A percentile compares a stretch with the other conserved stretches of the same genome.
These are phyloP conservation scores for Acidomyces sp. DNA, from an alignment of 495 filamentous ascomycete species.

Conservation along the genomic window DNA sequence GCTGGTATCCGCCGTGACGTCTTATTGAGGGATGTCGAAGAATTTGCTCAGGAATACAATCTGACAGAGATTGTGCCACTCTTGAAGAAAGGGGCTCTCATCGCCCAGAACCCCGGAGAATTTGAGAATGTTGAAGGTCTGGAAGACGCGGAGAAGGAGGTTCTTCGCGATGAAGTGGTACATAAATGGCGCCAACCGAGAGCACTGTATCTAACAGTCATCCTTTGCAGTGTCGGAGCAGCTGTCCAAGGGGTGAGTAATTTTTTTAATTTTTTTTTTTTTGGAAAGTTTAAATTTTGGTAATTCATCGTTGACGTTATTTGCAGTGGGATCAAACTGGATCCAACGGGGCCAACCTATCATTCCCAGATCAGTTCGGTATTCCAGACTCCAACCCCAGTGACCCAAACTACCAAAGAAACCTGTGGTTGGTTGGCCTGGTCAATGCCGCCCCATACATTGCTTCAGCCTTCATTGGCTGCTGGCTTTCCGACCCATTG, in stretches of 20 bases:
- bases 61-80: slow-evolving; percentile 33
- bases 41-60: slow-evolving; percentile 34
- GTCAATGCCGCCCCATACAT: slow-evolving; percentile 55
- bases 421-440: slow-evolving; percentile 40
- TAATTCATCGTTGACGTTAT: too few relatives aligned
- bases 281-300: too few relatives aligned
- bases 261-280: too few relatives aligned
- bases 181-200: slow-evolving; percentile 47
- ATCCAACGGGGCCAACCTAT: slow-evolving; percentile 30
- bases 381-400: slow-evolving; percentile 10
- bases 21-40: slow-evolving; percentile 35
- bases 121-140: slow-evolving; percentile 35
- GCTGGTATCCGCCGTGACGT: slow-evolving; percentile 35
- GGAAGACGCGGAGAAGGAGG: slow-evolving; percentile 33
- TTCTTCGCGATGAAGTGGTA: slow-evolving; percentile 34
- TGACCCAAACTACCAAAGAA: slow-evolving; percentile 25
- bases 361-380: slow-evolving; percentile 21
- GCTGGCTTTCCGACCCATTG: slow-evolving; percentile 71
- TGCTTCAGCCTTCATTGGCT: slow-evolving; percentile 62
- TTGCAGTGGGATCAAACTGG: too few relatives aligned
- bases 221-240: slow-evolving; percentile 31
- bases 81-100: slow-evolving; percentile 41
- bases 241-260: slow-evolving; percentile 30
- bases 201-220: slow-evolving; percentile 42
- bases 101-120: slow-evolving; percentile 36